Evolutionary conservation across 331 rosid genomes (phyloP).

Genomic region (Malus hybrid): DNA sequence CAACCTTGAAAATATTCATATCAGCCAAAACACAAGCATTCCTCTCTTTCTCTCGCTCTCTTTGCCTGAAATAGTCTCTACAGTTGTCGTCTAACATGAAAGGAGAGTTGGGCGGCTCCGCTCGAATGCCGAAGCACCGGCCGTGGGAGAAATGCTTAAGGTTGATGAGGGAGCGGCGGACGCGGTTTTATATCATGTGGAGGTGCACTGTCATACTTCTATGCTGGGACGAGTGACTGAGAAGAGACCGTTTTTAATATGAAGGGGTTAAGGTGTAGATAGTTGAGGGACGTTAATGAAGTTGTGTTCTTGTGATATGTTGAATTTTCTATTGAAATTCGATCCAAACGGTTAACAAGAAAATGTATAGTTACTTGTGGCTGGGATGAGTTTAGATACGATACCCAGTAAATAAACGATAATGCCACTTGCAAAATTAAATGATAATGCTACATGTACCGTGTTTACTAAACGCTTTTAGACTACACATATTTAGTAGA

Average conservation of each 20-base stretch:
- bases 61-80: neutral
- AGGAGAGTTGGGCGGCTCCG: constrained; percentile 8
- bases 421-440: neutral
- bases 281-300: neutral
- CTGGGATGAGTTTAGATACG: neutral
- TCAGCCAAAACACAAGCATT: neutral
- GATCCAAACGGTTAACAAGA: neutral
- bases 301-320: neutral
- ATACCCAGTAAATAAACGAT: neutral
- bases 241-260: neutral
- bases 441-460: neutral
- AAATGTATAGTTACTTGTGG: neutral
- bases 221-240: constrained; percentile 39
- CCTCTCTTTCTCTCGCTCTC: neutral
- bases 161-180: constrained; percentile 60
- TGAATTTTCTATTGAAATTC: neutral
- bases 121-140: constrained; percentile 29
- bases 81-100: constrained; percentile 1
- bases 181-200: constrained; percentile 71
- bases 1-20: neutral
- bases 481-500: neutral
- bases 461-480: neutral
- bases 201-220: constrained; percentile 67
- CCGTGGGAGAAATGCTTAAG: constrained; percentile 50
- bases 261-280: neutral